Evolutionary conservation across 768 basidiomycete genomes (phyloP).

Genomic region (Mycena olivaceomarginata): DNA sequence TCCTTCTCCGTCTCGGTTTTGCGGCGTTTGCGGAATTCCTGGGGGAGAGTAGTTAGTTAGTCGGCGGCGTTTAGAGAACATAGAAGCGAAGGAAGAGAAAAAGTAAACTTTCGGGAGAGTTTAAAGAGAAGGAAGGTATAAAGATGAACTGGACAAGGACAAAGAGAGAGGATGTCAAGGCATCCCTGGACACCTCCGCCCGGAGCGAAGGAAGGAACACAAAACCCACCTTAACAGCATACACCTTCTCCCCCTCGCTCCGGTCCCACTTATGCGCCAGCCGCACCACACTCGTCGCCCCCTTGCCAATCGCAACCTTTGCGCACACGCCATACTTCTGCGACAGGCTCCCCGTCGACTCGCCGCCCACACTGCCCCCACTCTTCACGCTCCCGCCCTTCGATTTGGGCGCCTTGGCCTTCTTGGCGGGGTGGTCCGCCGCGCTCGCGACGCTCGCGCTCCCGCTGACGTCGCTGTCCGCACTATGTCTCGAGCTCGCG

Average conservation of each 20-base stretch:
- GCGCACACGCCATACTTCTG: constrained; percentile 99
- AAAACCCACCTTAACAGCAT: constrained; percentile 93
- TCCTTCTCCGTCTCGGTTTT: constrained; percentile 99
- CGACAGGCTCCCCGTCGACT: constrained; percentile 64
- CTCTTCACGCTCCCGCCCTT: constrained; percentile 40
- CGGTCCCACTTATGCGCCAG: constrained; percentile 99
- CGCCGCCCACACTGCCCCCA: constrained; percentile 62
- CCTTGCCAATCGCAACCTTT: constrained; percentile 95
- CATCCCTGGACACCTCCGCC: too few relatives aligned
- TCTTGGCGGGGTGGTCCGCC: too few relatives aligned
- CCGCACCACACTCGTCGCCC: constrained; percentile 97
- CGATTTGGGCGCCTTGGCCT: neutral
- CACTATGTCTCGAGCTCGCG: constrained; percentile 54
- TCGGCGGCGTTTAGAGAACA: neutral
- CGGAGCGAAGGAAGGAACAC: neutral
- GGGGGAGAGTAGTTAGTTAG: neutral
- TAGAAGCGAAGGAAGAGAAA: constrained; percentile 19
- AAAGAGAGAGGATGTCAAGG: too few relatives aligned
- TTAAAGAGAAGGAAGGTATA: neutral
- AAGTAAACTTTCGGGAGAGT: too few relatives aligned
- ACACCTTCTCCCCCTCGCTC: constrained; percentile 92
- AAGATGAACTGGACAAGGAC: too few relatives aligned
- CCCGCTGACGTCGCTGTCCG: constrained; percentile 64
- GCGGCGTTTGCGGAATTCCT: constrained; percentile 99
- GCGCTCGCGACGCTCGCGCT: too few relatives aligned